Percentiles rank a stretch among this genome's conserved stretches.
Evolutionary conservation across 306 rosid species (phyloP).

Genomic region (Cucurbita pepo): DNA sequence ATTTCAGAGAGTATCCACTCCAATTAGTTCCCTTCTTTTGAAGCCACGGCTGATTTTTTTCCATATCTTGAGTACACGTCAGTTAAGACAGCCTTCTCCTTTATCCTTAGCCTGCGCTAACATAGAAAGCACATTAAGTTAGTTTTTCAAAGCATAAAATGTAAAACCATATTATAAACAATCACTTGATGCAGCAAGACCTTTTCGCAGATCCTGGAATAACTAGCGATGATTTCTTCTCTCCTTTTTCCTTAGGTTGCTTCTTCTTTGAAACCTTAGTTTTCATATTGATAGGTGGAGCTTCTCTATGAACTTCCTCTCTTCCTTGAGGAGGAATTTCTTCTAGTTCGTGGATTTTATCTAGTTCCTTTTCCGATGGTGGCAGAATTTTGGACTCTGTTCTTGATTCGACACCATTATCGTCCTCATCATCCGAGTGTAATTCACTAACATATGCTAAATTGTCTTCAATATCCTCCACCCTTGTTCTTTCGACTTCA

Average conservation of each 20-base stretch:
- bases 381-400: conserved; percentile 14
- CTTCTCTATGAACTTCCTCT: conserved; percentile 22
- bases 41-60: conserved; percentile 22
- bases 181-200: conserved; percentile 16
- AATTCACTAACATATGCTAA: conserved; percentile 7
- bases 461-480: conserved; percentile 18
- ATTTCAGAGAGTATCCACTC: background rate
- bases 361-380: conserved; percentile 15
- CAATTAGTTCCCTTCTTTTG: conserved; percentile 17
- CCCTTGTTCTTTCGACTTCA: conserved; percentile 15
- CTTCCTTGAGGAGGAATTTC: conserved; percentile 15
- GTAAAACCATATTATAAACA: background rate
- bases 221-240: conserved; percentile 16
- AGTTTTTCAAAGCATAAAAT: background rate
- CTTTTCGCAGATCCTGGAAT: conserved; percentile 65
- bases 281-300: conserved; percentile 20
- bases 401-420: conserved; percentile 9
- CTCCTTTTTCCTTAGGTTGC: conserved; percentile 13
- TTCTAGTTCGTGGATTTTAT: conserved; percentile 9
- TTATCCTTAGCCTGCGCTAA: conserved; percentile 59
- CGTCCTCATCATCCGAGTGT: conserved; percentile 7
- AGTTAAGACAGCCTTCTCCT: conserved; percentile 63
- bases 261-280: conserved; percentile 20
- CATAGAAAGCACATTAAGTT: conserved; percentile 1
- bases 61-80: conserved; percentile 78